Percentiles rank a stretch among this genome's conserved stretches.
Evolutionary conservation across 1,284 basidiomycete species (phyloP).

Genomic region (Sparassis latifolia): DNA sequence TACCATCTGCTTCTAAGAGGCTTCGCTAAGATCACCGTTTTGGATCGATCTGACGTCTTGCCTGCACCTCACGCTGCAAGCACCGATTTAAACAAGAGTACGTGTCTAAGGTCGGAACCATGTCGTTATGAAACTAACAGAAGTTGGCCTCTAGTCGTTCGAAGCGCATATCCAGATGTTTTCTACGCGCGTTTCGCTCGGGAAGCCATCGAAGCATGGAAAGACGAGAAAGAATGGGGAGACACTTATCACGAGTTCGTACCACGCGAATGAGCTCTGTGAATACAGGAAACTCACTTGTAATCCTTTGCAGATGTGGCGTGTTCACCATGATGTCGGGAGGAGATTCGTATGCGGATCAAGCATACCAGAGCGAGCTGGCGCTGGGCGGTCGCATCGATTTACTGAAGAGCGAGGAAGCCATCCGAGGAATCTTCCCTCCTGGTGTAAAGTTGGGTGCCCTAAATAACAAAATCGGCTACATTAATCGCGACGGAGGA

Average conservation of each 20-base stretch:
- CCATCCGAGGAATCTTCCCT: constrained; percentile 42
- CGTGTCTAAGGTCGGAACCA: constrained; percentile 15
- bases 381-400: constrained; percentile 43
- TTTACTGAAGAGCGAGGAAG: constrained; percentile 31
- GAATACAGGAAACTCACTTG: not conserved
- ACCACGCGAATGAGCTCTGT: not conserved
- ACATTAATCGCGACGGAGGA: constrained; percentile 74
- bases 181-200: constrained; percentile 70
- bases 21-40: constrained; percentile 61
- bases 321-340: constrained; percentile 46
- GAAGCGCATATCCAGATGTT: constrained; percentile 61
- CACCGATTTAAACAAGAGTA: constrained; percentile 81
- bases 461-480: constrained; percentile 41
- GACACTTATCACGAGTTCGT: constrained; percentile 78
- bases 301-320: constrained; percentile 47
- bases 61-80: constrained; percentile 79
- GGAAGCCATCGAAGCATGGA: constrained; percentile 72
- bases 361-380: constrained; percentile 53
- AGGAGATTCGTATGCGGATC: constrained; percentile 36
- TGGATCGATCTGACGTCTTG: constrained; percentile 59
- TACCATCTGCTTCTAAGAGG: constrained; percentile 67
- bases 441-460: constrained; percentile 23
- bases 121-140: not conserved
- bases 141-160: constrained; percentile 43
- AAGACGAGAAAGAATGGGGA: constrained; percentile 56